Evolutionary conservation across 257 asterid genomes (phyloP).

Genomic region (Capsicum pubescens): DNA sequence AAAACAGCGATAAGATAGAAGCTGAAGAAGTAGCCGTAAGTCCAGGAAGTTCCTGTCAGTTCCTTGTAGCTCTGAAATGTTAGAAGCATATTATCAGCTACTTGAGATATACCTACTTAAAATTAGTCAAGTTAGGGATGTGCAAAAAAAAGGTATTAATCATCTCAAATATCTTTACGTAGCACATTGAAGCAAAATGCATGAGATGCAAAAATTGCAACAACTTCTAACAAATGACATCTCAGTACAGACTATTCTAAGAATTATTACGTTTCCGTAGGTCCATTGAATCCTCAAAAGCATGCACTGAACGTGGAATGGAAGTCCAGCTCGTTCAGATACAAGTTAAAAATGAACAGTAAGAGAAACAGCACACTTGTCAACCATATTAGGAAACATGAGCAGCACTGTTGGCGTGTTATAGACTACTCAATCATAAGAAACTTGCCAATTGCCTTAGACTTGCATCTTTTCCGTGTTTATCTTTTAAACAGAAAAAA

Average conservation of each 20-base stretch:
- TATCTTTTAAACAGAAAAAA: not conserved
- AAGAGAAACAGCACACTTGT: not conserved
- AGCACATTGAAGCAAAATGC: not conserved
- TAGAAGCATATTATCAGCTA: constrained; percentile 34
- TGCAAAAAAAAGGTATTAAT: not conserved
- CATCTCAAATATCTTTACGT: not conserved
- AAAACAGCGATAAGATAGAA: constrained; percentile 79
- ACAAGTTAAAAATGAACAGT: no score
- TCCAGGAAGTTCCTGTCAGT: constrained; percentile 81
- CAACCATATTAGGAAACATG: not conserved
- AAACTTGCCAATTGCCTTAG: not conserved
- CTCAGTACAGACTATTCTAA: not conserved
- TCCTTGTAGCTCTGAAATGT: constrained; percentile 80
- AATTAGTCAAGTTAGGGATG: not conserved
- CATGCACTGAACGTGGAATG: not conserved
- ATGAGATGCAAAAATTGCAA: not conserved
- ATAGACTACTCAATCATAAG: not conserved
- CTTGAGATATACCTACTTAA: not conserved
- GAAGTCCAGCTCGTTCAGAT: not conserved
- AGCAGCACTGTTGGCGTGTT: not conserved
- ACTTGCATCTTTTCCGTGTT: not conserved
- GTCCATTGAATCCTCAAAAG: not conserved
- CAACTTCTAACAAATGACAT: not conserved
- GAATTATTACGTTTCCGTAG: not conserved
- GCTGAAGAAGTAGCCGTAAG: constrained; percentile 81